Base-by-base conservation (phyloP, 441 rosid genomes). In the Omphalea diandra region DNA sequence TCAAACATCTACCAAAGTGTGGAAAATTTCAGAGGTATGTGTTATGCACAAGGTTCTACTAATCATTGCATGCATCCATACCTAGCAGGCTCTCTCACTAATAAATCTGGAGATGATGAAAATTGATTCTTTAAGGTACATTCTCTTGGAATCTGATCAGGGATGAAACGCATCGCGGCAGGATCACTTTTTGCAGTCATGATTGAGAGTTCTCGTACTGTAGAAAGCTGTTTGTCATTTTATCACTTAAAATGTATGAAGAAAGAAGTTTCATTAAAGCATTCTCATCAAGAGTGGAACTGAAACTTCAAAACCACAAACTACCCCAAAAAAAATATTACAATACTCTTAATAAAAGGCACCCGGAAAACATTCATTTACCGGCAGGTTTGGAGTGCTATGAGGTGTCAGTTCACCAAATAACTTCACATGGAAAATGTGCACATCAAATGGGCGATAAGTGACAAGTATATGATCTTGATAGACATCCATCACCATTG, bases 181-280 rank as follows among this genome's bases (percentile, higher is more conserved):
- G 99, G 99, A 86, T 93, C 97, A 86, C 97, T 93, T 90, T 96
- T 96, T 18, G 94, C 97, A 70, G 99, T 96, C 98, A 93, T 93
- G 85, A 96, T 96, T 60, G 99, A 93, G 75, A 96, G 90, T 83
- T 96, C 99, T 73, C 99, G 91, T 85, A 96, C 99, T 93, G 98
- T 93, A 88, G 98, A 96, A 90, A 93, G 98, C 99, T 96, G 97
- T 96, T 93, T 82, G 98, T 93, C 99, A 96, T 91, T 88, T 95
- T 83, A 93, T 91, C 91, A 95, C 97, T 95, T 95, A 83, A 87
- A 88, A 88, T 79, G 84, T 76, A 90, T 83, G 86, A 82, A 82
- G 77, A 77, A 83, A 70, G 81, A 78, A 73, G 69, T 72, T 69
- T 73, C 56, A 67, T 61, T 40, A 61, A 70, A 79, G 79, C 76